phyloP scores from a whole-genome alignment of 495 filamentous ascomycete species.

The Xeromyces bisporus region DNA sequence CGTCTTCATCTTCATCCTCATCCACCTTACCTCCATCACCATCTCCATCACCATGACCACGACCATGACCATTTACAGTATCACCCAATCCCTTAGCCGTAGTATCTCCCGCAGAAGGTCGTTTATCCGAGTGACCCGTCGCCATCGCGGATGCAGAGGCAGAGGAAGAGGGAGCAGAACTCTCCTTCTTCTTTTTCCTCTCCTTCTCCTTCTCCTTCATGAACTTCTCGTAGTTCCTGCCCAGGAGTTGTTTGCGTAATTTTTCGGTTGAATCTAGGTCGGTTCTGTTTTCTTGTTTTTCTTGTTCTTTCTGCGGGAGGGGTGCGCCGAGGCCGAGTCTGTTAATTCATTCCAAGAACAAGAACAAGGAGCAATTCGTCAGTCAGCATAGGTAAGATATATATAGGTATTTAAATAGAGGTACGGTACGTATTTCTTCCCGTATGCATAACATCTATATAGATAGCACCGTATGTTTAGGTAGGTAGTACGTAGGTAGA shows the following conservation, averaged over 20 bases:
- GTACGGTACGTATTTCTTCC: no score
- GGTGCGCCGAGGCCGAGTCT: slow-evolving; percentile 34
- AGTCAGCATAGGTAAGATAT: background rate
- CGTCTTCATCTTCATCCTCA: slow-evolving; percentile 21
- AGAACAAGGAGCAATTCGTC: background rate
- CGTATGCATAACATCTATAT: no score
- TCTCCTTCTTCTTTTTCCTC: no score
- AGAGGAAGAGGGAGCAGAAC: no score
- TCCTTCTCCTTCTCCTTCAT: slow-evolving; percentile 17
- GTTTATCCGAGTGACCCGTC: background rate
- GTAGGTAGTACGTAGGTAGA: background rate
- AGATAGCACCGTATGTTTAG: no score
- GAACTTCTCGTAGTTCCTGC: slow-evolving; percentile 27
- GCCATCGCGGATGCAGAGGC: slow-evolving; percentile 5
- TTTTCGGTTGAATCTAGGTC: slow-evolving; percentile 27
- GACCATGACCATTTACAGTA: no score
- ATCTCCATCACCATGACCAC: no score
- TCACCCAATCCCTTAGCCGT: no score
- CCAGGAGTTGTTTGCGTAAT: slow-evolving; percentile 31
- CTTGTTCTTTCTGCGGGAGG: slow-evolving; percentile 22
- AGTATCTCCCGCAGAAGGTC: no score
- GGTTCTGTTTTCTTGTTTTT: slow-evolving; percentile 23
- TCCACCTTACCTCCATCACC: slow-evolving; percentile 1
- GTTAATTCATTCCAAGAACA: no score
- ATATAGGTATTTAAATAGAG: no score